Percentiles rank a stretch among this genome's conserved stretches.
Conservation (phyloP, 768 basidiomycete species). For the Suillus lakei region DNA sequence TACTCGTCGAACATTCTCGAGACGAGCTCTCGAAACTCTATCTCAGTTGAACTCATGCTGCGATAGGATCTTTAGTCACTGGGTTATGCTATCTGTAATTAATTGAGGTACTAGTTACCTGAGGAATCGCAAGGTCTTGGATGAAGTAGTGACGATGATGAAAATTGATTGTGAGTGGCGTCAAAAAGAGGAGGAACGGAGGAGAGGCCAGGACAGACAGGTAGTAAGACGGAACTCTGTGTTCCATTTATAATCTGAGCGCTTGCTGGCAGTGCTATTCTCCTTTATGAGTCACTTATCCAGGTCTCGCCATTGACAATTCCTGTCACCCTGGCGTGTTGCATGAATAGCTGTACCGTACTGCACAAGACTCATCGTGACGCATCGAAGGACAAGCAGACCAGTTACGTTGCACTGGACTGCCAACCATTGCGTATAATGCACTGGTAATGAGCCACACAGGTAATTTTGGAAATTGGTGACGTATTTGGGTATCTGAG, state of each 20-base stretch:
- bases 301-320: not conserved
- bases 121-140: not conserved
- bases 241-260: slow-evolving; percentile 2
- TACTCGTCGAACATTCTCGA: slow-evolving; percentile 8
- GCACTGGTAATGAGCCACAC: not conserved
- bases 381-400: not conserved
- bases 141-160: not conserved
- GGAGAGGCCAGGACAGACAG: not conserved
- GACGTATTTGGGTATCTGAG: no score
- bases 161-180: not conserved
- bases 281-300: not conserved
- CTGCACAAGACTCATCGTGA: not conserved
- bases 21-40: not conserved
- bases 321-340: not conserved
- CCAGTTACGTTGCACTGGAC: not conserved
- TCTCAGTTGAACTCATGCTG: not conserved
- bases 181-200: not conserved
- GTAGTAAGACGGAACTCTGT: not conserved
- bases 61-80: not conserved
- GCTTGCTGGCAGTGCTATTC: not conserved
- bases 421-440: not conserved
- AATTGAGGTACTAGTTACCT: not conserved
- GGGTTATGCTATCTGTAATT: not conserved
- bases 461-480: not conserved
- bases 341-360: not conserved